Percentiles rank a stretch among this genome's conserved stretches.
Conservation (phyloP, 768 basidiomycete genomes). For the Suillus subaureus region DNA sequence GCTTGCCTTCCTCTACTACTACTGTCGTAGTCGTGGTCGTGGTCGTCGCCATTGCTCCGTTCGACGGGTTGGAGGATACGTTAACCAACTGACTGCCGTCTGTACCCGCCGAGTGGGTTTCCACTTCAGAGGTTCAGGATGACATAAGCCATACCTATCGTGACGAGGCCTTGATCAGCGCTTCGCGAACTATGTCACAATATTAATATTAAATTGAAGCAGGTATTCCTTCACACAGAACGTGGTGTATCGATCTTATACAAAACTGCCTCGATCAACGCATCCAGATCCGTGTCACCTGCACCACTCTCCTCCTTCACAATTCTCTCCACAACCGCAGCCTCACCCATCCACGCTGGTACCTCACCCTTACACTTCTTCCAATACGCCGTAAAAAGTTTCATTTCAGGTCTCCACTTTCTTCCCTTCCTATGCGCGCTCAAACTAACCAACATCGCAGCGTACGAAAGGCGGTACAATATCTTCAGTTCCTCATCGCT, state of each 20-base stretch:
- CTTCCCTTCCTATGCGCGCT: conserved; percentile 7
- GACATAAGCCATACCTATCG: background rate
- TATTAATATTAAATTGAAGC: background rate
- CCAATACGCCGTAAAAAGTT: conserved; percentile 5
- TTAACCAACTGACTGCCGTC: background rate
- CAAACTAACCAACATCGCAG: conserved; percentile 10
- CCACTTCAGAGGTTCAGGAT: background rate
- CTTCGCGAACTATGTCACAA: background rate
- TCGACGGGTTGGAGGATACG: background rate
- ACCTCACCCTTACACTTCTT: background rate
- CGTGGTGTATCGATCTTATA: background rate
- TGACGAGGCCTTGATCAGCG: background rate
- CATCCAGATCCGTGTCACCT: conserved; percentile 5
- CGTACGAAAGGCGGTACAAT: conserved; percentile 5
- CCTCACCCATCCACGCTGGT: background rate
- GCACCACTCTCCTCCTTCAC: background rate
- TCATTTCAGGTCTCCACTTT: background rate
- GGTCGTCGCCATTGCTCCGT: conserved; percentile 6
- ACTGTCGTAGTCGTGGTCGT: conserved; percentile 13
- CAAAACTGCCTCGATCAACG: conserved; percentile 5
- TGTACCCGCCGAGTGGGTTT: background rate
- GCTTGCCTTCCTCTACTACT: conserved; percentile 75
- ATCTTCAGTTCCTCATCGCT: background rate
- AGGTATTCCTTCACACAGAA: background rate
- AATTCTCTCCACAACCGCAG: conserved; percentile 13